These are phyloP conservation scores for Aureobasidium mangrovei DNA, from an alignment of 2,329 filamentous ascomycete species.

Conservation along the genomic window DNA sequence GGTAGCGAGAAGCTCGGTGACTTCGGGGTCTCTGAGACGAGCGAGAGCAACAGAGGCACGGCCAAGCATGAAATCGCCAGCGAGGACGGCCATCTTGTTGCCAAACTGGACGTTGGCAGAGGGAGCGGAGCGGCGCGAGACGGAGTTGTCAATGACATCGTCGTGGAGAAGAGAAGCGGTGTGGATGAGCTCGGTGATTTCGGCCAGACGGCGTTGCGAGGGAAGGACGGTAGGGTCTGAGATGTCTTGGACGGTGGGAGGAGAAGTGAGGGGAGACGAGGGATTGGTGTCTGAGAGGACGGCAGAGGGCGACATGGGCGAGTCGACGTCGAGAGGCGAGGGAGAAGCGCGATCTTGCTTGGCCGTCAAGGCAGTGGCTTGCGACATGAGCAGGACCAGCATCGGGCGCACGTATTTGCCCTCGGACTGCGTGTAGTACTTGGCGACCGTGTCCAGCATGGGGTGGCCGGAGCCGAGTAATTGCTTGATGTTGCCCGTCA, in stretches of 20 bases:
- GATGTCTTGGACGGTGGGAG: slow-evolving; percentile 33
- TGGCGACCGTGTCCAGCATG: slow-evolving; percentile 85
- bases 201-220: slow-evolving; percentile 83
- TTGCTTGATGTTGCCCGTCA: slow-evolving; percentile 87
- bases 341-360: slow-evolving; percentile 38
- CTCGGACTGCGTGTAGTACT: slow-evolving; percentile 95
- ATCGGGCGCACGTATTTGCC: slow-evolving; percentile 94
- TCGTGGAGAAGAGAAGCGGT: slow-evolving; percentile 94
- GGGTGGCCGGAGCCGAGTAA: slow-evolving; percentile 92
- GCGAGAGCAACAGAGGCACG: slow-evolving; percentile 89
- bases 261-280: slow-evolving; percentile 47
- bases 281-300: slow-evolving; percentile 80
- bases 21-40: slow-evolving; percentile 81
- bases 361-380: slow-evolving; percentile 76
- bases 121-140: slow-evolving; percentile 70
- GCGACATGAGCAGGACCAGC: slow-evolving; percentile 91
- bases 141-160: slow-evolving; percentile 92
- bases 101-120: slow-evolving; percentile 93
- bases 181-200: slow-evolving; percentile 96
- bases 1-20: slow-evolving; percentile 86
- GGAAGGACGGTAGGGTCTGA: slow-evolving; percentile 66
- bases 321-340: slow-evolving; percentile 42
- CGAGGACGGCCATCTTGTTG: slow-evolving; percentile 98
- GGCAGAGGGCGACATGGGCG: slow-evolving; percentile 49
- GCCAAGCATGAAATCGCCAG: slow-evolving; percentile 91